Conservation (phyloP, 1,284 basidiomycete genomes). For the Cutaneotrichosporon cavernicola region DNA sequence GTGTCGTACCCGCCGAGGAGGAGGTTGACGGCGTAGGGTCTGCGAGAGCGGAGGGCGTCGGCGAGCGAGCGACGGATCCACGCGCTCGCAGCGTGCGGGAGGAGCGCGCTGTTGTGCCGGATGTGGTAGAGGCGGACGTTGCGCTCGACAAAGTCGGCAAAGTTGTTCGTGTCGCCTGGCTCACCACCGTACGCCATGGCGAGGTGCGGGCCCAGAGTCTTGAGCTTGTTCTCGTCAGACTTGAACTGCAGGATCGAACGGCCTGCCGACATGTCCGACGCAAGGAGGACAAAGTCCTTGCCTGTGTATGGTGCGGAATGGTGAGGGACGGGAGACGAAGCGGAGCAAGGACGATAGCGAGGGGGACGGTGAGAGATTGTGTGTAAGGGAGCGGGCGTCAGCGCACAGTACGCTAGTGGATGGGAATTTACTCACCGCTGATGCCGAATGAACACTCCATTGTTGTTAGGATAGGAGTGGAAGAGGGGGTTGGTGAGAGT, state of each 20-base stretch:
- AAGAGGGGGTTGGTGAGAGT: neutral
- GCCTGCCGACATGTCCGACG: constrained; percentile 82
- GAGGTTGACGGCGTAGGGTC: constrained; percentile 88
- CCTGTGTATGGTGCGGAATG: constrained; percentile 53
- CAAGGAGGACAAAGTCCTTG: constrained; percentile 86
- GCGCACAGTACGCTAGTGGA: neutral
- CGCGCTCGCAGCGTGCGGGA: constrained; percentile 83
- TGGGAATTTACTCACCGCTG: constrained; percentile 36
- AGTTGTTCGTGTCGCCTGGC: constrained; percentile 94
- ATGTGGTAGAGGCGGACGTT: constrained; percentile 96
- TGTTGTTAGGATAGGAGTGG: constrained; percentile 13
- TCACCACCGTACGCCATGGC: constrained; percentile 95
- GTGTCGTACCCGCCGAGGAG: constrained; percentile 90
- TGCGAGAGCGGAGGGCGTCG: constrained; percentile 80
- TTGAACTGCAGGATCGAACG: constrained; percentile 98
- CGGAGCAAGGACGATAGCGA: neutral
- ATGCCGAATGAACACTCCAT: constrained; percentile 58
- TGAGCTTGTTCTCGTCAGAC: constrained; percentile 95
- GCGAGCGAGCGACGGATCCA: constrained; percentile 93
- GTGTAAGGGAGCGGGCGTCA: constrained; percentile 2
- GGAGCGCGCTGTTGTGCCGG: constrained; percentile 74
- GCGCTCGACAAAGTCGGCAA: constrained; percentile 93
- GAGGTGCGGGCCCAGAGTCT: constrained; percentile 82
- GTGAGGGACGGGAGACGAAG: neutral
- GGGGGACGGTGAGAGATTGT: neutral